Evolutionary conservation across 768 basidiomycete species (phyloP), one percentile per base, ranked within the genome.

Genomic region (Psilocybe cyanescens): DNA sequence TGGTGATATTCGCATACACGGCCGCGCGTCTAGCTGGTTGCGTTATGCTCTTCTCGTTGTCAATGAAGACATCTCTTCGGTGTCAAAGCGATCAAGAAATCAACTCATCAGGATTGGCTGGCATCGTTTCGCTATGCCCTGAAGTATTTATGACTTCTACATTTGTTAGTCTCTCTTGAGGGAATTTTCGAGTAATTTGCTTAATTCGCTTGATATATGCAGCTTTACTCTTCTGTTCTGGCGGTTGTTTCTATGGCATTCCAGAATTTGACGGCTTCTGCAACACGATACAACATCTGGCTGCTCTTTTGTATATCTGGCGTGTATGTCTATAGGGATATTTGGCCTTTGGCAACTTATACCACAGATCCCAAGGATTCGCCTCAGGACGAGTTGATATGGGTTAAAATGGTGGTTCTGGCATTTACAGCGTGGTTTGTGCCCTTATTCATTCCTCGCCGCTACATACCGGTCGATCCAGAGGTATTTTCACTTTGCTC

Each of bases 301-400:
- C 33, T 78, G 3, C 66, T 78, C 8, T 33, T 77, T 37, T 77
- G 60, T 57, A 73, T 67, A 62, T 75, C 64, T 76, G 62, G 59
- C 0, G 76, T 87, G 1, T 90, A 83, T 68, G 66, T 73, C 19
- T 85, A 85, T 67, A 80, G 87, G 33, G 81, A 86, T 65, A 54
- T 90, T 4, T 86, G 80, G 75, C 88, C 89, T 8, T 69, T 90
- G 4, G 76, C 79, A 14, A 88, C 83, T 3, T 84, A 74, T 68
- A 73, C 74, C 3, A 67, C 79, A 16, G 24, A 50, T 3, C 84
- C 86, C 1, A 61, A 72, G 16, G 88, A 89, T 65, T 70, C 63
- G 2, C 65, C 64, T 0, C 79, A 83, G 63, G 83, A 84, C 4
- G 59, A 61, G 39, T 46, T 82, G 8, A 72, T 87, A 2, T 89